Evolutionary conservation across 495 filamentous ascomycete genomes (phyloP), one percentile per base, ranked within the genome.

Genomic region (Platismatia glauca): DNA sequence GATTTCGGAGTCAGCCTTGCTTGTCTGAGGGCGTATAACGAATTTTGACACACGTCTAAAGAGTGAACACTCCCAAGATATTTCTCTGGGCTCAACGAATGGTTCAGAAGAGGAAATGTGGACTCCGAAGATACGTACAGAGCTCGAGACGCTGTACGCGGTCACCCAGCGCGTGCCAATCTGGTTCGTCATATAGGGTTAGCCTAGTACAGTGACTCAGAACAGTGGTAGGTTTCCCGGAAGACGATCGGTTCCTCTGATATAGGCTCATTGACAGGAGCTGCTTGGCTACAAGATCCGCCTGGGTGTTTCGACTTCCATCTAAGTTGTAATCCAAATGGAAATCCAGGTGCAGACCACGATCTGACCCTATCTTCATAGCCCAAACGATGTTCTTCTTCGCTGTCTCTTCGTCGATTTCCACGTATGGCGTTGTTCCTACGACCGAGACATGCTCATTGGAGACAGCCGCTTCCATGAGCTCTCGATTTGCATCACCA

Each of bases 271-370:
- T 53, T 29, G 50, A 53, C 15, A 33, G 29, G 29, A 53, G 50
- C 29, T 72, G 71, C 4, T 77, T 64, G 22, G 89, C 57, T 7
- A 83, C 82, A 55, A 81, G 70, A 74, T 78, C 80, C 4, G 84
- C 73, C 33, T 85, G 65, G 1, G 83, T 74, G 57, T 78, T 71
- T 37, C 67, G 78, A 2, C 59, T 67, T 7, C 67, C 24, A 58
- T 84, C 79, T 9, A 90, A 72, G 64, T 86, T 81, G 69, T 90
- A 90, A 69, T 90, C 88, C 0, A 90, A 76, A 69, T 91, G 88
- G 46, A 90, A 82, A 67, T 91, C 88, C 11, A 91, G 68, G 70
- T 88, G 86, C 58, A 83, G 79, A 7, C 70, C 66, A 34, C 75
- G 67, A 11, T 64, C 53, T 55, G 82, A 60, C 13, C 83, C 84